phyloP scores from a whole-genome alignment of 441 rosid genomes.

The Pelargonium cotyledonis region DNA sequence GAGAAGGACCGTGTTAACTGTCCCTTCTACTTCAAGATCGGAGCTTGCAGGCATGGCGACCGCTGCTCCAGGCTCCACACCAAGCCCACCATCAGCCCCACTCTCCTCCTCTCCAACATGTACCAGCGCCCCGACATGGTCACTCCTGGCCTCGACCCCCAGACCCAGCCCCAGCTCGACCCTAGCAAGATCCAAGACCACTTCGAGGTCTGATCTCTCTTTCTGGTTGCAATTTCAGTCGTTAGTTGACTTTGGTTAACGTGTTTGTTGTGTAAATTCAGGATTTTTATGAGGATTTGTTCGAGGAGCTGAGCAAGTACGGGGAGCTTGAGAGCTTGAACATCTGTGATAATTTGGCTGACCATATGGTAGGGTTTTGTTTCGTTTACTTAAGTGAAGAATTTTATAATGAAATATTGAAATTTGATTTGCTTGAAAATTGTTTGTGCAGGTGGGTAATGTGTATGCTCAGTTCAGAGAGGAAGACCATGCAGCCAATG shows the following conservation, averaged over 20 bases:
- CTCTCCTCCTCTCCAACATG: conserved; percentile 49
- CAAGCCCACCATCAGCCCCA: conserved; percentile 46
- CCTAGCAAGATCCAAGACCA: too few species aligned
- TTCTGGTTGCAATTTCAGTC: too few species aligned
- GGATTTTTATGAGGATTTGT: too few species aligned
- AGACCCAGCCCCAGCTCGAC: conserved; percentile 38
- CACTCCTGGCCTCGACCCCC: conserved; percentile 50
- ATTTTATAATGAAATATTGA: too few species aligned
- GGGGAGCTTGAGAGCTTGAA: conserved; percentile 46
- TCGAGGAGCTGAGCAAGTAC: conserved; percentile 45
- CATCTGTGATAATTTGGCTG: conserved; percentile 42
- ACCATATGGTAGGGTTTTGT: conserved; percentile 35
- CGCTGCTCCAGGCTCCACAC: conserved; percentile 62
- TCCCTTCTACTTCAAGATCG: conserved; percentile 66
- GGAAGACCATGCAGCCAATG: conserved; percentile 46
- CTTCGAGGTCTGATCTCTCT: too few species aligned
- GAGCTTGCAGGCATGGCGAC: conserved; percentile 50
- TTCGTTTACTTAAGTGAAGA: too few species aligned
- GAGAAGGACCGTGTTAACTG: conserved; percentile 71
- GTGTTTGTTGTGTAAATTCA: too few species aligned
- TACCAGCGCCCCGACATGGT: conserved; percentile 60
- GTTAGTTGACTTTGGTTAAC: too few species aligned
- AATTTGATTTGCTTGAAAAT: too few species aligned
- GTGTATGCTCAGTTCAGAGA: conserved; percentile 50
- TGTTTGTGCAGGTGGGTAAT: conserved; percentile 28